Evolutionary conservation across 2,329 filamentous ascomycete genomes (phyloP), one percentile per base, ranked within the genome.

Genomic region (Aspergillus neoniger): DNA sequence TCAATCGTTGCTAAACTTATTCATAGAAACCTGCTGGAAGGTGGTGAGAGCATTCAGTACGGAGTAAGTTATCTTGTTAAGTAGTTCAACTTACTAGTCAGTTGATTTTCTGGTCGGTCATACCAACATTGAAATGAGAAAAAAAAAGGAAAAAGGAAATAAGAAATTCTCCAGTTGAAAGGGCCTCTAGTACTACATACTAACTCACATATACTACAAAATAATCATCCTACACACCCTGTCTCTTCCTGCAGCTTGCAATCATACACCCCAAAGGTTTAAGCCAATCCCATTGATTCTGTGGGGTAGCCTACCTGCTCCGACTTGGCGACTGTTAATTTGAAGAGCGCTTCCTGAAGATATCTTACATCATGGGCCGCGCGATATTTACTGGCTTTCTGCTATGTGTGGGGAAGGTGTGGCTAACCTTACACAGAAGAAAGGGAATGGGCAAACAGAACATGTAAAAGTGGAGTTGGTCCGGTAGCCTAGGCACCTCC

Each of bases 1-100:
- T 28, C 25, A 14, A 41, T 56, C 15, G 54, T 43, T 57, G 36
- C 44, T 57, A 44, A 50, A 57, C 25, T 51, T 43, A 50, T 30
- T 39, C 51, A 44, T 58, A 47, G 57, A 28, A 36, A 53, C 41
- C 41, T 25, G 51, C 32, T 53, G 17, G 17, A 21, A 52, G 15
- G 39, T 19, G 17, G 41, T 12, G 23, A 7, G 41, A 44, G 19
- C 9, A 21, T 2, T 14, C 10, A 52, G 28, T 38, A 52, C 30
- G n/a, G 49, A 14, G 19, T 51, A 32, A 36, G 12, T 36, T 36
- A 14, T 36, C 32, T 36, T 36, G 32, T 8, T 28, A 28, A 28
- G 25, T 14, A 36, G 32, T 36, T 15, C 12, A 36, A 36, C 5
- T 32, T 32, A 32, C 10, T 36, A 36, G 32, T 36, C 32, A 14